These are phyloP conservation scores for Zizania latifolia DNA, from an alignment of 176 grass and related monocot species.

Conservation along the genomic window DNA sequence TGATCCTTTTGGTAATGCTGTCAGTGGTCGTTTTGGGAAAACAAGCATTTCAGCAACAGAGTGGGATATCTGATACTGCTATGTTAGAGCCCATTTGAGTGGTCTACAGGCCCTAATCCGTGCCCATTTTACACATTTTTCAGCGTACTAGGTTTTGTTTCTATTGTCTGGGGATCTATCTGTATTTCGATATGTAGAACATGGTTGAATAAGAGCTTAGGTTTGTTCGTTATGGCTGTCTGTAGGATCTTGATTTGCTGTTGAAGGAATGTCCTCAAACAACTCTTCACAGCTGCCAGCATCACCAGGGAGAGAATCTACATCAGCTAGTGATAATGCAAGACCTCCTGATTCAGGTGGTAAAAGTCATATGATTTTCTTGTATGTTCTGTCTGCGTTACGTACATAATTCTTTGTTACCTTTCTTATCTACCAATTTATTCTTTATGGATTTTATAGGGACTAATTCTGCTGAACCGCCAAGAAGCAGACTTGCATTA, in stretches of 20 bases:
- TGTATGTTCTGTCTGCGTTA: background rate
- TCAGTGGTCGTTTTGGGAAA: background rate
- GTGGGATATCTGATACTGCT: constrained; percentile 1
- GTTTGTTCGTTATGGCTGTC: constrained; percentile 6
- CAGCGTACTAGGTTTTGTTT: too few relatives aligned
- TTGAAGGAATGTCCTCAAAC: constrained; percentile 63
- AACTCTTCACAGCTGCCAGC: constrained; percentile 44
- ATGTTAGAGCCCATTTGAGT: background rate
- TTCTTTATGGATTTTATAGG: constrained; percentile 43
- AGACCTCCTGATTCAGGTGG: constrained; percentile 64
- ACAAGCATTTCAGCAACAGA: background rate
- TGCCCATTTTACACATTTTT: too few relatives aligned
- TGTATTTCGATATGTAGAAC: constrained; percentile 1
- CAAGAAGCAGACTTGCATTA: constrained; percentile 42
- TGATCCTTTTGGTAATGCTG: background rate
- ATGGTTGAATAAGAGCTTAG: constrained; percentile 22
- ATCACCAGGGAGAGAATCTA: constrained; percentile 42
- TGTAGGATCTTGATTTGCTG: constrained; percentile 60
- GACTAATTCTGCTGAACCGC: constrained; percentile 29
- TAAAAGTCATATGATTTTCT: background rate
- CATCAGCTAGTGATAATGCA: constrained; percentile 45
- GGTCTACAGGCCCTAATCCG: background rate
- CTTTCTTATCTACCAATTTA: constrained; percentile 6
- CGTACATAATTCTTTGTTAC: background rate
- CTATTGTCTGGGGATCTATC: background rate